Evolutionary conservation across 2,329 filamentous ascomycete genomes (phyloP).

Genomic region (Verticillium tricorpus): DNA sequence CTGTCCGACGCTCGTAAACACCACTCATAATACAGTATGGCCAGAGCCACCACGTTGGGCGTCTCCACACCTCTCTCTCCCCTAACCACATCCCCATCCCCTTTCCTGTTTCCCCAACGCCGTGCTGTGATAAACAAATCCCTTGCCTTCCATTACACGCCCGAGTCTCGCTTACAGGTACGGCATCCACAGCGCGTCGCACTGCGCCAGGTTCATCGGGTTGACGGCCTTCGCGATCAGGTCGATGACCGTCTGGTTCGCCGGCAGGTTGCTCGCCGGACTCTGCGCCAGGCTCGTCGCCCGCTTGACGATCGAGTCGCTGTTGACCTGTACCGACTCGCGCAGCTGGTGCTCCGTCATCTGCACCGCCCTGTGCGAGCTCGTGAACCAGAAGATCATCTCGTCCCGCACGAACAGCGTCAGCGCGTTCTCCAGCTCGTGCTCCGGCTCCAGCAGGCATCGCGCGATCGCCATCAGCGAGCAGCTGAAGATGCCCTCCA

Average conservation of each 20-base stretch:
- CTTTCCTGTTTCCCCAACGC: neutral
- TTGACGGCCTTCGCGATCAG: conserved; percentile 89
- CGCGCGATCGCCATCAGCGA: conserved; percentile 95
- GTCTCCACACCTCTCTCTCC: neutral
- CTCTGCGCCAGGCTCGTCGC: conserved; percentile 78
- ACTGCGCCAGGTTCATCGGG: conserved; percentile 80
- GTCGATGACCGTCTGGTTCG: conserved; percentile 96
- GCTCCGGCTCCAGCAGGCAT: conserved; percentile 82
- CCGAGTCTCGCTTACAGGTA: conserved; percentile 59
- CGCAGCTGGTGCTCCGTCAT: conserved; percentile 61
- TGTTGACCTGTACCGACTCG: conserved; percentile 79
- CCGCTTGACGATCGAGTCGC: conserved; percentile 86
- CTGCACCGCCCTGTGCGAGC: conserved; percentile 59
- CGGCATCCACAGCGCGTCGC: conserved; percentile 95
- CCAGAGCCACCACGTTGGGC: neutral
- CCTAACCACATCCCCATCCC: neutral
- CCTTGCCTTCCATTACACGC: neutral
- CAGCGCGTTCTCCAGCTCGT: conserved; percentile 91
- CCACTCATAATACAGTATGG: conserved; percentile 1
- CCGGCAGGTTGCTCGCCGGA: conserved; percentile 77
- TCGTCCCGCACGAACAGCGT: conserved; percentile 95
- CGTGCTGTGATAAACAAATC: neutral
- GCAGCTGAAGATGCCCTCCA: conserved; percentile 93
- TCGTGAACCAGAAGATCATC: conserved; percentile 95
- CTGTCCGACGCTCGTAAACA: neutral